Base-by-base conservation (phyloP, 1,139 yeast genomes). In the Meyerozyma smithsonii region DNA sequence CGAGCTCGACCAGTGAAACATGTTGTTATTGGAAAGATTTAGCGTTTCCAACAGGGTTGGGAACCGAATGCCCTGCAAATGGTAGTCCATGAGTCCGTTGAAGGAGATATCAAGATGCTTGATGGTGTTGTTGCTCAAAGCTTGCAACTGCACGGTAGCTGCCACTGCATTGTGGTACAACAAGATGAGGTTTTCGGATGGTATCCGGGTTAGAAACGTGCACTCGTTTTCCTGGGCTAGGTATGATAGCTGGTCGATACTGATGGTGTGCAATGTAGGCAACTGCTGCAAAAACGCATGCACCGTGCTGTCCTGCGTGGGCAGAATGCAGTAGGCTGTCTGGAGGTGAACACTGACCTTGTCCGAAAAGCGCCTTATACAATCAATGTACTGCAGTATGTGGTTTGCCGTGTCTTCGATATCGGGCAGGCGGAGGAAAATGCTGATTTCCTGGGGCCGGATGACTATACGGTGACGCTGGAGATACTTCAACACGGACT, bases 1-100 rank as follows among this genome's bases (percentile, higher is more conserved):
- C 30, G 14, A 37, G 37, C 45, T 44, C 38, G 30, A 26, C 12
- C 11, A 14, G 12, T 26, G 30, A 15, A 26, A 26, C 3, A 26
- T 5, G 12, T 43, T 38, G 36, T 55, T 42, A 8, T 39, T 39
- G 3, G 46, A 30, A 5, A 45, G 30, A 19, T 35, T 36, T 26
- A 26, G 30, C 17, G 30, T n/a, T 14, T 26, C 30, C 10, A 26
- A 14, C 30, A 26, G 17, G 10, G 12, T 10, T 10, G 30, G 30
- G 1, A 26, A 26, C 30, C 10, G 15, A 2, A 26, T 26, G 3
- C 17, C 15, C 12, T 14, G 30, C 30, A 26, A 26, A 14, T 14
- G 11, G 10, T 5, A 12, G 10, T 26, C 30, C 10, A 15, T 12
- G 10, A 26, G 17, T 5, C 30, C 30, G 4, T 26, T 26, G 7